A percentile compares a stretch with the other conserved stretches of the same genome.
Evolutionary conservation across 306 rosid genomes (phyloP).

Genomic region (Lupinus albus): DNA sequence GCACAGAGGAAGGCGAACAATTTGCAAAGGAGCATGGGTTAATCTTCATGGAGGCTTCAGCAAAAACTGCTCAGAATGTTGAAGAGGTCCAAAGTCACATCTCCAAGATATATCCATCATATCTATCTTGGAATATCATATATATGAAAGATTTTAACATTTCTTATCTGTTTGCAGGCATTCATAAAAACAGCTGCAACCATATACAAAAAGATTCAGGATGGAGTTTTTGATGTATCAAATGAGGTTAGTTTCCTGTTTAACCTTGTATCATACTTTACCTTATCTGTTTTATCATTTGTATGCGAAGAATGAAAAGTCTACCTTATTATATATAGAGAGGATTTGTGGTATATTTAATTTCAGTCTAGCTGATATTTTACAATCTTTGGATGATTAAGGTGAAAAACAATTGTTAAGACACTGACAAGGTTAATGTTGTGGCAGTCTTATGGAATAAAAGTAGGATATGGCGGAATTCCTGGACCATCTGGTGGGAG

Average conservation of each 20-base stretch:
- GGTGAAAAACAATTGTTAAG: conserved; percentile 10
- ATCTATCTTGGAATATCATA: conserved; percentile 23
- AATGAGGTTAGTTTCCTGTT: conserved; percentile 71
- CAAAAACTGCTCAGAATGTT: conserved; percentile 96
- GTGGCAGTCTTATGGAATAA: conserved; percentile 94
- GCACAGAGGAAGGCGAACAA: conserved; percentile 99
- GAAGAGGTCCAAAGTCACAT: conserved; percentile 71
- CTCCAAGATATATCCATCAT: too few relatives aligned
- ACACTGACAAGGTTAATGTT: conserved; percentile 37
- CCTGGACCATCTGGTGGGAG: conserved; percentile 98
- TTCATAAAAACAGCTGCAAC: conserved; percentile 95
- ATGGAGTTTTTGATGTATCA: conserved; percentile 95
- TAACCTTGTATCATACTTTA: conserved; percentile 18
- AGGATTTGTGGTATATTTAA: neutral
- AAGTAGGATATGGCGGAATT: conserved; percentile 95
- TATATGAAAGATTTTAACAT: conserved; percentile 4
- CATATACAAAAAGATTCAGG: conserved; percentile 90
- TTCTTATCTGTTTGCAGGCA: conserved; percentile 56
- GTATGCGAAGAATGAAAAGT: conserved; percentile 20
- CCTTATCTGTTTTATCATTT: neutral
- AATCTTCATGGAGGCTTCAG: conserved; percentile 97
- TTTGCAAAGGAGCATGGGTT: conserved; percentile 97
- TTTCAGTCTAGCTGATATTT: neutral
- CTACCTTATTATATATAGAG: conserved; percentile 1
- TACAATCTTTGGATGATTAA: conserved; percentile 19